Percentiles rank a stretch among this genome's conserved stretches.
phyloP scores from a whole-genome alignment of 306 rosid genomes.

The Cucurbita argyrosperma region DNA sequence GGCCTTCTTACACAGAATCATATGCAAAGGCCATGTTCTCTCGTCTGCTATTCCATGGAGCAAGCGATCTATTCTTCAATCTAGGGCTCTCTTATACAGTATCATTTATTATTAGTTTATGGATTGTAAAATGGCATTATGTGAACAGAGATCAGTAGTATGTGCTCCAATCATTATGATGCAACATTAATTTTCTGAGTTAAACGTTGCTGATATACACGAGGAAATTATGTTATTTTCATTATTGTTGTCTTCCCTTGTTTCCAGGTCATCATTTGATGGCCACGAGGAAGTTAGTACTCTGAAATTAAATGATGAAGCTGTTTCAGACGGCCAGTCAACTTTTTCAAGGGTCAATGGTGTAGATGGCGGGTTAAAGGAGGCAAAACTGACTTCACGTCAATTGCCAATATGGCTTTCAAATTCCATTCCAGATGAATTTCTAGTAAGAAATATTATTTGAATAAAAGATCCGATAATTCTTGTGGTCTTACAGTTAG shows the following conservation, averaged over 20 bases:
- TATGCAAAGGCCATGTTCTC: background rate
- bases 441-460: constrained; percentile 56
- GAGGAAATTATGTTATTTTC: background rate
- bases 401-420: constrained; percentile 92
- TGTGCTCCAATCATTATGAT: background rate
- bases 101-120: background rate
- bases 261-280: constrained; percentile 65
- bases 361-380: constrained; percentile 37
- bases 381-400: constrained; percentile 28
- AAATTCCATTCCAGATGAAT: constrained; percentile 89
- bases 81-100: background rate
- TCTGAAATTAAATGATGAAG: constrained; percentile 43
- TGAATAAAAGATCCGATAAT: background rate
- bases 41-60: background rate
- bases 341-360: constrained; percentile 37
- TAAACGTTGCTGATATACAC: background rate
- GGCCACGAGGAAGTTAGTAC: constrained; percentile 65
- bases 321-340: constrained; percentile 36
- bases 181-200: background rate
- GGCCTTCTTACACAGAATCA: background rate
- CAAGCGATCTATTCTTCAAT: background rate
- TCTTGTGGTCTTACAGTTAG: background rate
- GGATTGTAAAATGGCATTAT: background rate
- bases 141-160: background rate
- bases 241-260: background rate